These are phyloP conservation scores for Trichoderma gracile DNA, from an alignment of 2,329 filamentous ascomycete genomes.

Conservation along the genomic window DNA sequence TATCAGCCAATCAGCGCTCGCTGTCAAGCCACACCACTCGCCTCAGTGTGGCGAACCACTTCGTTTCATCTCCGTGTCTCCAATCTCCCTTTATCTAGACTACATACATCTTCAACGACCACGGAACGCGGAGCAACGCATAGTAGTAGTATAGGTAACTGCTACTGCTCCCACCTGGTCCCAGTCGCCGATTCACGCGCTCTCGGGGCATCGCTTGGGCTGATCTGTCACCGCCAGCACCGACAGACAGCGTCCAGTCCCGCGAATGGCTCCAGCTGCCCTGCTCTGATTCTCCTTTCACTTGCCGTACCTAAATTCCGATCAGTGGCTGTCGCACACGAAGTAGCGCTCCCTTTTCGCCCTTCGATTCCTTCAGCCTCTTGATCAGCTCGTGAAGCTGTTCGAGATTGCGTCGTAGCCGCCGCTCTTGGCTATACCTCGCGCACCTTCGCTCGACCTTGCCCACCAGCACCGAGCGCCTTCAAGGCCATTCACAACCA, in stretches of 20 bases:
- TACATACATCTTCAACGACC: not conserved
- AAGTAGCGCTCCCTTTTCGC: not conserved
- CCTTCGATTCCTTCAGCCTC: not conserved
- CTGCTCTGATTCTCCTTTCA: constrained; percentile 2
- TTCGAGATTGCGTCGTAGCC: not conserved
- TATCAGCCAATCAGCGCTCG: not conserved
- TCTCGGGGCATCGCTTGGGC: constrained; percentile 15
- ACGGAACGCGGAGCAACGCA: too few species aligned
- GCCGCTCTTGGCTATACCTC: not conserved
- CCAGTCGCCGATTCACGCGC: not conserved
- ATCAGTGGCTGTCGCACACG: not conserved
- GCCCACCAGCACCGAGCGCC: not conserved
- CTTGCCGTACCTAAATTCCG: too few species aligned
- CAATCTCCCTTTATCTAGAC: constrained; percentile 24
- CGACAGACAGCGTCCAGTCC: not conserved
- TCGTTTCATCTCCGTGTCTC: constrained; percentile 26
- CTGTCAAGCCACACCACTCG: constrained; percentile 22
- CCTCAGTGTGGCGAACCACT: constrained; percentile 25
- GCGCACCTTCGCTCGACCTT: not conserved
- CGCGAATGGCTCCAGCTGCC: constrained; percentile 10
- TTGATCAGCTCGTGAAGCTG: not conserved
- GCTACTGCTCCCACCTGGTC: not conserved
- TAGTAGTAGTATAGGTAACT: not conserved
- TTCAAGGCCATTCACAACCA: not conserved
- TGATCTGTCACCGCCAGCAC: constrained; percentile 7